Percentiles rank a stretch among this genome's conserved stretches.
Conservation (phyloP, 2,329 filamentous ascomycete species). For the Fulvia fulva region DNA sequence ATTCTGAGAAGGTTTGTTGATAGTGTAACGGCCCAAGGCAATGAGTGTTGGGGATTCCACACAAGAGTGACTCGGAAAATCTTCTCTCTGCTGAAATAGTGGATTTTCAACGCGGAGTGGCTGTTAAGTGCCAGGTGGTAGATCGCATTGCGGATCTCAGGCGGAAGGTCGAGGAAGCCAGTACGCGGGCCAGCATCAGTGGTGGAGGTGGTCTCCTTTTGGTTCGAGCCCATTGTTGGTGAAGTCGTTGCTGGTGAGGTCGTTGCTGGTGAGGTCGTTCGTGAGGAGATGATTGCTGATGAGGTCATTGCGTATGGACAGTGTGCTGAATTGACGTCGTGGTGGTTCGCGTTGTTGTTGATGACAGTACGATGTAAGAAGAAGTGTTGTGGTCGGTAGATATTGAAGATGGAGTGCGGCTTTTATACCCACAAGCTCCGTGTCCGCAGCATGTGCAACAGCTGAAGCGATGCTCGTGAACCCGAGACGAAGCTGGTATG, state of each 20-base stretch:
- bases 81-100: no score
- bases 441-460: background rate
- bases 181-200: background rate
- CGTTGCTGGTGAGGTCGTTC: no score
- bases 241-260: no score
- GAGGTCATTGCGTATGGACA: no score
- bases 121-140: background rate
- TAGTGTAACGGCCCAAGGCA: no score
- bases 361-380: background rate
- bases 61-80: background rate
- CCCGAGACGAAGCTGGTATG: background rate
- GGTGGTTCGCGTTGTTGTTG: background rate
- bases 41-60: no score
- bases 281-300: no score
- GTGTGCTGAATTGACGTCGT: no score
- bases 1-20: no score
- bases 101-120: no score
- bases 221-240: background rate
- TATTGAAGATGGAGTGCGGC: background rate
- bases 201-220: background rate
- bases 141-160: background rate
- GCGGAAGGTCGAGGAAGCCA: constrained; percentile 1
- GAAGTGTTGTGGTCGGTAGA: background rate
- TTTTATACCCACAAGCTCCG: background rate
- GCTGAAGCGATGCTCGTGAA: no score